Percentiles rank a stretch among this genome's conserved stretches.
These are phyloP conservation scores for Hawksworthiomyces lignivorus DNA, from an alignment of 2,329 filamentous ascomycete genomes.

Conservation along the genomic window DNA sequence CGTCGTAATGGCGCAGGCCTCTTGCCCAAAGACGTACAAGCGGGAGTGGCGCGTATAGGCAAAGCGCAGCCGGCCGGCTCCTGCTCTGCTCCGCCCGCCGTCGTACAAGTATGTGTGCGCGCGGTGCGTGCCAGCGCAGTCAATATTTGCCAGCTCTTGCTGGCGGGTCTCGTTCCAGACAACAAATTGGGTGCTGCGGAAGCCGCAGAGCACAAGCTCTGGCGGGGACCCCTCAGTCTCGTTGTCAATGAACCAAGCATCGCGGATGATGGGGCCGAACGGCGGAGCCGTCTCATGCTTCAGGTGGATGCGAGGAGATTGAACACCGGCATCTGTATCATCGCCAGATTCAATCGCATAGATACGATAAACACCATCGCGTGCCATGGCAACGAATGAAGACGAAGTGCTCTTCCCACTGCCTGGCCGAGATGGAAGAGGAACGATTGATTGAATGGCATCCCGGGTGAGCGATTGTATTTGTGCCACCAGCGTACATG, in stretches of 20 bases:
- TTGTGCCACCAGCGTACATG: conserved; percentile 18
- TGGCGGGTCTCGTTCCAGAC: conserved; percentile 70
- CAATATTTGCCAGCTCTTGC: conserved; percentile 60
- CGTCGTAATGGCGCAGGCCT: conserved; percentile 28
- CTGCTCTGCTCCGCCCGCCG: conserved; percentile 19
- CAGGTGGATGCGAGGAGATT: conserved; percentile 34
- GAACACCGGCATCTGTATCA: fast-evolving
- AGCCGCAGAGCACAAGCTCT: conserved; percentile 70
- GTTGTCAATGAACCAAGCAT: conserved; percentile 49
- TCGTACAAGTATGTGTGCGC: conserved; percentile 51
- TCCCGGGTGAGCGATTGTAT: conserved; percentile 19
- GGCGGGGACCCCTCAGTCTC: conserved; percentile 21
- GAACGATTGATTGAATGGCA: conserved; percentile 59
- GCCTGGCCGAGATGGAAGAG: conserved; percentile 29
- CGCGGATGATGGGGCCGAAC: conserved; percentile 70
- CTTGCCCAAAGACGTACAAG: conserved; percentile 40
- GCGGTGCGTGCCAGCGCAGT: conserved; percentile 80
- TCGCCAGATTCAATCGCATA: conserved; percentile 30
- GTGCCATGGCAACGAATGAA: conserved; percentile 64
- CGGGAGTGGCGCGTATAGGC: conserved; percentile 66
- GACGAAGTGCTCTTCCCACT: conserved; percentile 26
- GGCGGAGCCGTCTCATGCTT: conserved; percentile 63
- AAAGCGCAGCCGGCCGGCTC: conserved; percentile 40
- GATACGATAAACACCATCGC: conserved; percentile 69
- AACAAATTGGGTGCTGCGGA: conserved; percentile 70